Base-by-base conservation (phyloP, 1,139 yeast genomes). In the Insectozyma bohioensis region DNA sequence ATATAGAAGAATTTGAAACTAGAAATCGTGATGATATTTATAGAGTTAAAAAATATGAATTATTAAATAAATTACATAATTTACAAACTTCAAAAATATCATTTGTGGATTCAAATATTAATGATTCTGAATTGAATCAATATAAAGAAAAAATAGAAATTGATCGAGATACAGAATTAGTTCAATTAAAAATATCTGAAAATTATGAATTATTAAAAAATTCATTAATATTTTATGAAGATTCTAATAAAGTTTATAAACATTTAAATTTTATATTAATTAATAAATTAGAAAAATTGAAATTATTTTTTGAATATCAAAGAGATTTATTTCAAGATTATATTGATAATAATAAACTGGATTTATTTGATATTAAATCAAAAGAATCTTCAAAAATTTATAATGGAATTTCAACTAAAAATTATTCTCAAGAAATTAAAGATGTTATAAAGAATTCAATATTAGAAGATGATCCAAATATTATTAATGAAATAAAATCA, bases 261-360 rank as follows among this genome's bases (percentile, higher is more conserved):
- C 56, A 52, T 37, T 54, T 61, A 48, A 63, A 61, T 42, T 35
- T 40, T 20, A 40, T 54, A 2, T 36, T 61, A 42, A 42, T 58
- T 12, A 67, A 62, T 45, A 68, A 67, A 43, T 50, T 69, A 28
- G 57, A 58, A 31, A 69, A 68, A 40, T 47, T 69, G 32, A 59
- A 59, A 44, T 60, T 63, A 41, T 68, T 68, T 39, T 61, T 69
- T 34, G 67, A 63, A 43, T 65, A 50, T 41, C 75, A 69, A 42
- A 52, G 51, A 30, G 51, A 45, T 24, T 37, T 58, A 19, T 61
- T 67, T 37, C 46, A 47, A 20, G 55, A 54, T 7, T 37, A 54
- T 21, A 44, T 61, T 18, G 36, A 42, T 3, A 48, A 46, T 12
- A 34, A 21, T 11, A 46, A 48, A 16, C 51, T 47, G 25, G 65